phyloP scores from a whole-genome alignment of 2,329 filamentous ascomycete genomes.

The Verticillium tricorpus region DNA sequence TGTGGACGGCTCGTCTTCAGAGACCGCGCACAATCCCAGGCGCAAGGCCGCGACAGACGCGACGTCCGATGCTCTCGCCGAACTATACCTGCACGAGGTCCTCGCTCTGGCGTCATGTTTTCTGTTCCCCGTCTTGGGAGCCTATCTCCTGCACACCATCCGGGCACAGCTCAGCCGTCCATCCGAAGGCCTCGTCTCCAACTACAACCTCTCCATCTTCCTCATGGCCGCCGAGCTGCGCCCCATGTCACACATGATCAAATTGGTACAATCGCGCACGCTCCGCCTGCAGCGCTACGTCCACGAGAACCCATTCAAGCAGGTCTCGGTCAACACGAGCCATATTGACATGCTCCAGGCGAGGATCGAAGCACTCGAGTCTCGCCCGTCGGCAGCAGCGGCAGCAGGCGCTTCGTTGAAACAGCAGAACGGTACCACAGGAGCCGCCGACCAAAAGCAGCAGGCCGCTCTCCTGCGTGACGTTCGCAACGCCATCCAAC shows the following conservation, averaged over 20 bases:
- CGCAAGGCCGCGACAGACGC: slow-evolving; percentile 4
- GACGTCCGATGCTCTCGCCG: slow-evolving; percentile 42
- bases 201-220: slow-evolving; percentile 91
- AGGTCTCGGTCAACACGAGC: slow-evolving; percentile 25
- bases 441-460: slow-evolving; percentile 31
- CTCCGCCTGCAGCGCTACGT: slow-evolving; percentile 76
- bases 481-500: slow-evolving; percentile 62
- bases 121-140: slow-evolving; percentile 69
- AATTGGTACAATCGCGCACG: slow-evolving; percentile 73
- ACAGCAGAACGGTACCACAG: slow-evolving; percentile 24
- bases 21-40: slow-evolving; percentile 13
- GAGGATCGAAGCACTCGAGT: slow-evolving; percentile 68
- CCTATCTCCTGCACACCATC: slow-evolving; percentile 78
- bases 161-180: slow-evolving; percentile 75
- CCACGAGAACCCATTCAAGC: slow-evolving; percentile 41
- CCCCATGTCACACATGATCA: slow-evolving; percentile 76
- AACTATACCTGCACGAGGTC: slow-evolving; percentile 72
- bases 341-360: slow-evolving; percentile 54
- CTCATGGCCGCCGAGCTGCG: slow-evolving; percentile 81
- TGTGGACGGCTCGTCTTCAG: slow-evolving; percentile 19
- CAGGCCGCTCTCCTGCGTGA: slow-evolving; percentile 46
- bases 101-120: slow-evolving; percentile 76
- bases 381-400: slow-evolving; percentile 35
- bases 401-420: slow-evolving; percentile 23
- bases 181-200: slow-evolving; percentile 81